Evolutionary conservation across 805 yeast genomes (phyloP).

Genomic region (Cyberlindnera misumaiensis): DNA sequence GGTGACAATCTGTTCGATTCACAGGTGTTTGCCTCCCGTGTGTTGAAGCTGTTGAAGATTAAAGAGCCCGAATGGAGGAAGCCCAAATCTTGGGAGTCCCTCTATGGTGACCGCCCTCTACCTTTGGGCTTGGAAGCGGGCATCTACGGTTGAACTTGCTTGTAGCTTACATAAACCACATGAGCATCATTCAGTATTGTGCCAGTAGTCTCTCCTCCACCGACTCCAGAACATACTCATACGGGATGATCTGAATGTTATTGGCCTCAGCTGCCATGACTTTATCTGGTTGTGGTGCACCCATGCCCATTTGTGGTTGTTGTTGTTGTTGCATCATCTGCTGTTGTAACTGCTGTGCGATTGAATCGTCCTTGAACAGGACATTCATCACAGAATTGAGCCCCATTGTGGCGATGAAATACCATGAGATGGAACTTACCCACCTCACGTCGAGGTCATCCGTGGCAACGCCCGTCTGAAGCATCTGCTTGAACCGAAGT

Average conservation of each 20-base stretch:
- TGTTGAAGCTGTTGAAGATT: conserved; percentile 24
- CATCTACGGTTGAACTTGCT: conserved; percentile 45
- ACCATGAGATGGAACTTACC: conserved; percentile 95
- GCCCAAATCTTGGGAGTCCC: conserved; percentile 81
- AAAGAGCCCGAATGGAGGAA: conserved; percentile 31
- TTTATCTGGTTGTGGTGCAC: conserved; percentile 45
- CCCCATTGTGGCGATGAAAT: conserved; percentile 82
- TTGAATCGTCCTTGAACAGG: conserved; percentile 45
- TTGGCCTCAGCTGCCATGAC: conserved; percentile 68
- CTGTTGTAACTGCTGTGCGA: conserved; percentile 34
- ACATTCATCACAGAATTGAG: conserved; percentile 72
- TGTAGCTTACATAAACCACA: neutral
- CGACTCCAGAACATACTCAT: conserved; percentile 47
- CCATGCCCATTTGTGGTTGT: conserved; percentile 31
- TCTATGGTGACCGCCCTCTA: conserved; percentile 67
- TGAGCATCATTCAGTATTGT: neutral
- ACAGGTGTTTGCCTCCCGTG: conserved; percentile 35
- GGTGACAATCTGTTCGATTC: conserved; percentile 86
- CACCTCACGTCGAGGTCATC: conserved; percentile 83
- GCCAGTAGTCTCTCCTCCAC: conserved; percentile 52
- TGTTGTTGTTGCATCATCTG: conserved; percentile 22
- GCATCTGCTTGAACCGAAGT: conserved; percentile 81
- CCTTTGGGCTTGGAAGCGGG: conserved; percentile 75
- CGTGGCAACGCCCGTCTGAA: conserved; percentile 82
- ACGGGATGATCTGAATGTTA: conserved; percentile 56